Conservation (phyloP, 768 basidiomycete genomes). For the Suillus occidentalis region DNA sequence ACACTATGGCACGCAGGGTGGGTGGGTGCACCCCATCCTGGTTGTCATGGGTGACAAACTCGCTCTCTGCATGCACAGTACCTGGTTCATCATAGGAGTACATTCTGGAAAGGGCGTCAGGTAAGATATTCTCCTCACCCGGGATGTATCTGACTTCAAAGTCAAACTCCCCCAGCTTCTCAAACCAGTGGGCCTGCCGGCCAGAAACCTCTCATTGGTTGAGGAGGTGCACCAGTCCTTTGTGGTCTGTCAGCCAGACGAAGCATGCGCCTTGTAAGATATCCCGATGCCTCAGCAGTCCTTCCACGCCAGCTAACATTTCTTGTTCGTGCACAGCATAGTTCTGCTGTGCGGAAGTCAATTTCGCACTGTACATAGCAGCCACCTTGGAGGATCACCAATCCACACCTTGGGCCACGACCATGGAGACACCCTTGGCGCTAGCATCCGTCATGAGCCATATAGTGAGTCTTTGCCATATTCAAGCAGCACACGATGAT, state of each 20-base stretch:
- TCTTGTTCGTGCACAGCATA: slow-evolving; percentile 42
- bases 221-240: slow-evolving; percentile 27
- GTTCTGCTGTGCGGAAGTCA: slow-evolving; percentile 38
- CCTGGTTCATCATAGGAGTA: background rate
- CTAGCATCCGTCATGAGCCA: background rate
- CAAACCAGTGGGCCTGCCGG: slow-evolving; percentile 38
- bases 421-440: accelerated
- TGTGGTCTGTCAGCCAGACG: slow-evolving; percentile 30
- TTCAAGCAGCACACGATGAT: background rate
- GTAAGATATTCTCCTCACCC: slow-evolving; percentile 15
- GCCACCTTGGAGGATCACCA: background rate
- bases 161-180: slow-evolving; percentile 16
- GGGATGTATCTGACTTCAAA: slow-evolving; percentile 29
- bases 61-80: background rate
- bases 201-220: slow-evolving; percentile 33
- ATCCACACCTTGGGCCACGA: background rate
- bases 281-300: slow-evolving; percentile 29
- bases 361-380: slow-evolving; percentile 18
- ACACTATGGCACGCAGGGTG: too few species aligned
- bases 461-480: accelerated
- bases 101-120: background rate
- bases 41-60: too few species aligned
- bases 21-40: too few species aligned
- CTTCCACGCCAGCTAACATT: slow-evolving; percentile 36
- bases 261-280: slow-evolving; percentile 33